Percentiles rank a stretch among this genome's conserved stretches.
These are phyloP conservation scores for Colletotrichum trifolii DNA, from an alignment of 2,329 filamentous ascomycete genomes.

Conservation along the genomic window DNA sequence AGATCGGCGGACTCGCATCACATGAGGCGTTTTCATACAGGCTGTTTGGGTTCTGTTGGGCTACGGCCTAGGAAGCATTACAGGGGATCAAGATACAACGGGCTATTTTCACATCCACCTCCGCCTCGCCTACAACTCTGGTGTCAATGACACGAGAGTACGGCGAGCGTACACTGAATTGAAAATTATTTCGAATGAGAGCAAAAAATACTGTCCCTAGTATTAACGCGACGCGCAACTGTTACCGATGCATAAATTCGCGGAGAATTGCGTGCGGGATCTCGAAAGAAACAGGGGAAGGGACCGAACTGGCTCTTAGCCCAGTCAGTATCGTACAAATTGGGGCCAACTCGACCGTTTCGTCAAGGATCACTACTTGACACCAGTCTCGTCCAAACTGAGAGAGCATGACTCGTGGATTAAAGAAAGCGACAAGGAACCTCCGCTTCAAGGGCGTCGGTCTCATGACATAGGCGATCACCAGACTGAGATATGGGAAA, in stretches of 20 bases:
- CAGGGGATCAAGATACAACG: conserved; percentile 11
- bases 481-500: neutral
- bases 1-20: conserved; percentile 28
- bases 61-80: conserved; percentile 20
- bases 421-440: no score
- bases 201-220: neutral
- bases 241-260: neutral
- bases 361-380: neutral
- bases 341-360: conserved; percentile 14
- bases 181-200: conserved; percentile 16
- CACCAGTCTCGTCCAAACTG: no score
- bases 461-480: neutral
- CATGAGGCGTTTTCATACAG: conserved; percentile 31
- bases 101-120: conserved; percentile 6
- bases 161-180: conserved; percentile 5
- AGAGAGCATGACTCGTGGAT: no score
- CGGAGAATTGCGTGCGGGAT: conserved; percentile 6
- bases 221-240: neutral
- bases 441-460: neutral
- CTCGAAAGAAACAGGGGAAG: conserved; percentile 28
- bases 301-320: neutral
- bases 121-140: neutral
- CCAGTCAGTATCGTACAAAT: conserved; percentile 4
- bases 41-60: conserved; percentile 14
- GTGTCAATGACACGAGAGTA: neutral